Evolutionary conservation across 306 rosid species (phyloP), one percentile per base, ranked within the genome.

Genomic region (Cucumis melo): DNA sequence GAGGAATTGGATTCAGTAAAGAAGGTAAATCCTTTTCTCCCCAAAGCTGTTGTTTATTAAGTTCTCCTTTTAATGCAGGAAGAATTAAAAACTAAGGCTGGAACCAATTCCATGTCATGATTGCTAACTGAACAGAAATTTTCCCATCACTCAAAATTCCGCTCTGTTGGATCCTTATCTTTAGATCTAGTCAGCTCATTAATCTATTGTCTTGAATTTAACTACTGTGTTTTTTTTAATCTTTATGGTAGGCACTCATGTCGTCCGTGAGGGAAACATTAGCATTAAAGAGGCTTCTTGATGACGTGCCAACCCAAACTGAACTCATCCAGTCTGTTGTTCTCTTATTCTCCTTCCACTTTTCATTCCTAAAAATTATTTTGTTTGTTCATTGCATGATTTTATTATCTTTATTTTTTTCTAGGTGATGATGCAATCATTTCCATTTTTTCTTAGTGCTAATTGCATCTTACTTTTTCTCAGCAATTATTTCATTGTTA

Each of bases 311-410:
- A 6, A 86, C 90, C 87, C 96, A 87, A 77, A 84, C 93, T 34
- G 99, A 94, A 87, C 80, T 94, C 53, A 60, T 82, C 85, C 99
- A 94, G 97, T 92, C 82, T 32, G 97, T 80, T 84, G 51, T 77
- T 78, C 80, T 20, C 65, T 65, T 65, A 27, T 61, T 24, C 23
- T 15, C 56, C 16, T 27, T 77, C 17, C 7, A n/a, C 62, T 2
- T 71, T 46, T 11, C 23, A 8, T 14, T 34, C n/a, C 67, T 71
- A 10, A 21, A 15, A 17, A 7, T 19, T 32, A 36, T 58, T 56
- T 34, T 41, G 23, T 27, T 41, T 15, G 34, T 74, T 7, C 46
- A 34, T 38, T 75, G 62, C 38, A 66, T 39, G 16, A 39, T 13
- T 66, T 23, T 14, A n/a, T 64, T 39, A 17, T 17, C 19, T 39